These are phyloP conservation scores for Aspergillus sp. DNA, from an alignment of 2,329 filamentous ascomycete genomes.

Conservation along the genomic window DNA sequence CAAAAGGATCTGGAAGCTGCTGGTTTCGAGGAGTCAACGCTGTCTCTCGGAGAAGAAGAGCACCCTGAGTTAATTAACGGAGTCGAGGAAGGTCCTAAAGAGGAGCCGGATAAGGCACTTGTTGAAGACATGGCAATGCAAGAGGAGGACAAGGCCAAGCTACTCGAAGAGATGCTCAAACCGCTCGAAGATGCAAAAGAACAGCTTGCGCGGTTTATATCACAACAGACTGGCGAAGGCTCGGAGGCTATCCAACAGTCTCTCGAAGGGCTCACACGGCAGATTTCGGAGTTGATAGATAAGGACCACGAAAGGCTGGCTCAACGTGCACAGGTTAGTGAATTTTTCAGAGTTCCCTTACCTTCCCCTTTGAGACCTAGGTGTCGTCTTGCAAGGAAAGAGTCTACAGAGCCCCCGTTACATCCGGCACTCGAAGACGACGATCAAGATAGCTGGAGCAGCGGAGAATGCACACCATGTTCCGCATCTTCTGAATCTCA, in stretches of 20 bases:
- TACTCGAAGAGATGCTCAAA: slow-evolving; percentile 42
- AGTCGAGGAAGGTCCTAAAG: slow-evolving; percentile 35
- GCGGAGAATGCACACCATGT: neutral
- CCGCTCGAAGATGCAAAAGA: slow-evolving; percentile 43
- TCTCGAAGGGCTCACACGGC: slow-evolving; percentile 40
- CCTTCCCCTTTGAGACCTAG: neutral
- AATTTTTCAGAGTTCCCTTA: neutral
- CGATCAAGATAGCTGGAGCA: neutral
- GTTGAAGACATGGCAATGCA: slow-evolving; percentile 25
- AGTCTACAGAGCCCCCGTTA: neutral
- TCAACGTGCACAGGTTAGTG: slow-evolving; percentile 44
- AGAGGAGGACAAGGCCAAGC: slow-evolving; percentile 39
- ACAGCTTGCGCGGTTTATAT: slow-evolving; percentile 41
- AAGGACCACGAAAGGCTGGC: slow-evolving; percentile 50
- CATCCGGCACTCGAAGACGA: neutral
- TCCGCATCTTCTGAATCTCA: neutral
- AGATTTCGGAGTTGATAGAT: slow-evolving; percentile 56
- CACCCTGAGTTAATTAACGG: slow-evolving; percentile 39
- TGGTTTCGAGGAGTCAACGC: slow-evolving; percentile 40
- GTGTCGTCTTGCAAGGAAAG: too few relatives aligned
- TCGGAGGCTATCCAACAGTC: slow-evolving; percentile 36
- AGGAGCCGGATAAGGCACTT: slow-evolving; percentile 32
- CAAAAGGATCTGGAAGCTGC: slow-evolving; percentile 45
- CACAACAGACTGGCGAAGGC: slow-evolving; percentile 32
- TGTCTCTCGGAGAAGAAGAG: slow-evolving; percentile 37